Base-by-base conservation (phyloP, 2,329 filamentous ascomycete genomes). In the Diaporthe citriasiana region DNA sequence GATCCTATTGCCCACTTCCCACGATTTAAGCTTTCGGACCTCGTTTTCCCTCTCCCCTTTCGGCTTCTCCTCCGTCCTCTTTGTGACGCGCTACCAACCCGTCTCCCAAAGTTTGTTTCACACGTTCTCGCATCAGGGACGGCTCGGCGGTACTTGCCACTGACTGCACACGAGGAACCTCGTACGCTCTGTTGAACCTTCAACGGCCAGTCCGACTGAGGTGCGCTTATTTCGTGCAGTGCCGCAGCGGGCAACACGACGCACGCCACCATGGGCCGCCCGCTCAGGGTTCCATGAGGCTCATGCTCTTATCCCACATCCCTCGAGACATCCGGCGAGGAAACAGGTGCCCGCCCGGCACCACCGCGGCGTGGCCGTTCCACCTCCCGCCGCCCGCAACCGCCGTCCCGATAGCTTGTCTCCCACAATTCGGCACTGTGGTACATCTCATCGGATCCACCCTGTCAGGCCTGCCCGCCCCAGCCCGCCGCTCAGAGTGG, bases 11-110 rank as follows among this genome's bases (percentile, higher is more conserved):
- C 70, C 45, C 70, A 42, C 45, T 45, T 66, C 70, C 50, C 50
- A 56, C 27, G 50, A 51, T 72, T 71, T 72, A 72, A 66, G 57
- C 70, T 72, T 72, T 72, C 70, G 70, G 70, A 63, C 70, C 47
- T 72, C 70, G 70, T 65, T 63, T 66, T 42, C 42, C 70, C 35
- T 51, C 57, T 66, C 57, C 35, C 47, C 60, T 47, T 72, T 51
- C 57, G 59, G 42, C 45, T 55, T 47, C 45, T 47, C 10, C 57
- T 72, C 70, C 70, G 70, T 53, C 33, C 1, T 33, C 63, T 68
- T 53, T 68, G 63, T 68, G 63, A 68, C 63, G 63, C 63, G 63
- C 63, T 68, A 68, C 63, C 35, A 51, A 35, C 63, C 63, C 30
- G 63, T 53, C 63, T 47, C 63, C 63, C 63, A 68, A 68, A 68